These are phyloP conservation scores for Botrytis aclada DNA, from an alignment of 2,329 filamentous ascomycete genomes.

Conservation along the genomic window DNA sequence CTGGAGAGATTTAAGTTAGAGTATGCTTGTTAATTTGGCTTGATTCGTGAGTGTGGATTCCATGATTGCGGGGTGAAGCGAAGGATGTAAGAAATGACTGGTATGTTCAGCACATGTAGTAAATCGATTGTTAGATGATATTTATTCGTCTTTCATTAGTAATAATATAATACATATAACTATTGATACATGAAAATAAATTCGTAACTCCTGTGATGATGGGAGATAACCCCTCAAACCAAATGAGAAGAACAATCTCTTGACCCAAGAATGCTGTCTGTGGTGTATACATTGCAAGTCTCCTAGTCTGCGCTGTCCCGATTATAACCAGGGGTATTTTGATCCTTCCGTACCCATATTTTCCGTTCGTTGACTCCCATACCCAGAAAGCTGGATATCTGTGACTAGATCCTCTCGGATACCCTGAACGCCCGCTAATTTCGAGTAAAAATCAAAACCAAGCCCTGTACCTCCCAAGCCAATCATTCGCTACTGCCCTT, in stretches of 20 bases:
- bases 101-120: not conserved
- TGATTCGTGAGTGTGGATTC: not conserved
- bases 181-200: not conserved
- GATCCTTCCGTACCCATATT: not conserved
- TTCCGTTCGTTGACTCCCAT: not conserved
- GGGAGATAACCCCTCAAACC: not conserved
- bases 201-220: not conserved
- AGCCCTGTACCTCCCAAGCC: not conserved
- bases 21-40: not conserved
- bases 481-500: not conserved
- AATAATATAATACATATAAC: not conserved
- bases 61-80: not conserved
- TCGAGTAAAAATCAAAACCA: not conserved
- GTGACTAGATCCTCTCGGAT: not conserved
- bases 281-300: not conserved
- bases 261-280: not conserved
- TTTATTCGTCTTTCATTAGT: not conserved
- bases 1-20: not conserved
- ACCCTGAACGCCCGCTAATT: not conserved
- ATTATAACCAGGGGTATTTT: not conserved
- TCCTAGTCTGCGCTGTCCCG: not conserved
- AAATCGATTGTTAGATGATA: not conserved
- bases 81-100: not conserved
- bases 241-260: not conserved
- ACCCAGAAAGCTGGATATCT: not conserved